Evolutionary conservation across 305 asterid species (phyloP).

Genomic region (Galium porrigens): DNA sequence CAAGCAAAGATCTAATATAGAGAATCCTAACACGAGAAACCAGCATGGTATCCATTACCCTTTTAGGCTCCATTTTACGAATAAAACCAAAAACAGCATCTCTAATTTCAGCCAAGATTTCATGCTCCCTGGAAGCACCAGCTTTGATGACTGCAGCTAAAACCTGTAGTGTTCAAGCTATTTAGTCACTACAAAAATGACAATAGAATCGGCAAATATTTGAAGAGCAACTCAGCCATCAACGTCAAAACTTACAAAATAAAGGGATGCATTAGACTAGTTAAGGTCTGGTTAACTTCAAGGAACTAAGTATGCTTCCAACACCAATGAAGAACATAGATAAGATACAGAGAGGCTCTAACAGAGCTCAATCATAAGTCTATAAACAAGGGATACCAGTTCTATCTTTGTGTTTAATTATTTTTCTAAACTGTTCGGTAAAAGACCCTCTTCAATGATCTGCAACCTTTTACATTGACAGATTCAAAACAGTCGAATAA

Average conservation of each 20-base stretch:
- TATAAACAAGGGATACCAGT: neutral
- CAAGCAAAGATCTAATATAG: conserved; percentile 88
- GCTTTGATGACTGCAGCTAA: conserved; percentile 99
- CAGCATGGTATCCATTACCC: conserved; percentile 99
- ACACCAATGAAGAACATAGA: neutral
- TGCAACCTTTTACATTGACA: neutral
- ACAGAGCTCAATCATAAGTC: conserved; percentile 1
- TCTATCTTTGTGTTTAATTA: neutral
- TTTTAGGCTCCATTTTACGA: conserved; percentile 91
- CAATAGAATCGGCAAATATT: neutral
- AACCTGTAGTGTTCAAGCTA: conserved; percentile 45
- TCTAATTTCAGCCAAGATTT: conserved; percentile 97
- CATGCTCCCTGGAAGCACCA: conserved; percentile 99
- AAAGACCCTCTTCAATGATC: neutral
- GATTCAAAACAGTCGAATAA: neutral
- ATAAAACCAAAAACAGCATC: conserved; percentile 92
- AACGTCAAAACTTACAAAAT: neutral
- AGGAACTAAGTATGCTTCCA: neutral
- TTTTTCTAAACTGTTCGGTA: neutral
- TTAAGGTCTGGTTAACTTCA: neutral
- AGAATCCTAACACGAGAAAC: conserved; percentile 98
- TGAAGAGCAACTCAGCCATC: neutral
- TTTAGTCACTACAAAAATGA: conserved; percentile 2
- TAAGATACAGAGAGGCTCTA: neutral
- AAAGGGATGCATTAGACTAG: neutral